Evolutionary conservation across 1,284 basidiomycete genomes (phyloP), one percentile per base, ranked within the genome.

Genomic region (Cryptococcus sp.): DNA sequence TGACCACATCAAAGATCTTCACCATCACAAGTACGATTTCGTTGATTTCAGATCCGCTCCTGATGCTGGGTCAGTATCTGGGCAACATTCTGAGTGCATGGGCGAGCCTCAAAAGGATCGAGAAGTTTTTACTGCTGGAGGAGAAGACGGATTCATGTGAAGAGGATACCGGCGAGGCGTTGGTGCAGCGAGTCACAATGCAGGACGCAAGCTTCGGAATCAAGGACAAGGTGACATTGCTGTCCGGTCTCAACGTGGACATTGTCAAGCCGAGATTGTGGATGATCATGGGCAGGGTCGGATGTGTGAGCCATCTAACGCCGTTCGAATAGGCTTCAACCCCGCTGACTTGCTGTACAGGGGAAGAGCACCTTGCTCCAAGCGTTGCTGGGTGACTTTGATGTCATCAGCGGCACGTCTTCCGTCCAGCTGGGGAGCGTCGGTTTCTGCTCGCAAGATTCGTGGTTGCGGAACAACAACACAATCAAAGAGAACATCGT

Each of bases 381-480:
- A 17, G 84, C 86, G 23, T 22, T 61, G n/a, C 50, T 63, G 22
- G 66, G 66, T 43, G 88, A 89, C 71, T 84, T 89, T 83, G 80
- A 84, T 51, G 84, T 84, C 56, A 68, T 81, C 1, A 75, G 80
- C 4, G 88, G 88, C 0, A 69, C 89, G 1, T 38, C 52, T 0
- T 5, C n/a, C 87, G 69, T 80, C 84, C 72, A 76, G 1, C 76
- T 80, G 79, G 25, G 89, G 59, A 78, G 85, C 5, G 86, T 92
- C 29, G 89, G 90, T 1, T 93, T 90, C 67, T 89, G 81, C 52
- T 85, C 89, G 0, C 92, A 94, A 74, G 82, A 85, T 3, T 86
- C 91, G 0, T 94, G 89, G 89, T 80, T 94, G 25, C 79, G 83
- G n/a, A 81, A 26, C n/a, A 59, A 76, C 50, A 77, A 72, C 10